Evolutionary conservation across 345 rosid species (phyloP).

Genomic region (Eucalyptus rudis): DNA sequence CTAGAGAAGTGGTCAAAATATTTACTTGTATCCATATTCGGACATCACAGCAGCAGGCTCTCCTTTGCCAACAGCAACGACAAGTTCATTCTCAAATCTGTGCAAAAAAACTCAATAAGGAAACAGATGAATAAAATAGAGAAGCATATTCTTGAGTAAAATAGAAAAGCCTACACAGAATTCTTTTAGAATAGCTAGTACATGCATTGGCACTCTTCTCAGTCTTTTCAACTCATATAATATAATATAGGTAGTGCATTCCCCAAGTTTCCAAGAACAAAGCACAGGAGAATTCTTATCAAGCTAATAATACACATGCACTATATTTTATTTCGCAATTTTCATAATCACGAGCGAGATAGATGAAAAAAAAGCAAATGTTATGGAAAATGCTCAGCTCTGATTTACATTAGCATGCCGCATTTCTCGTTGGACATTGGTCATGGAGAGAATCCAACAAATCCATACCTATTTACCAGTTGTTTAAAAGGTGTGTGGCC

Average conservation of each 20-base stretch:
- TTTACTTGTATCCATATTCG: constrained; percentile 78
- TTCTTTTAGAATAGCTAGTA: neutral
- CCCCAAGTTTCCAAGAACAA: neutral
- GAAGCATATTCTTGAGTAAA: neutral
- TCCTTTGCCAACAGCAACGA: constrained; percentile 89
- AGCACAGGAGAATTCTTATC: neutral
- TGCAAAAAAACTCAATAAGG: neutral
- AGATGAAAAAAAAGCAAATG: neutral
- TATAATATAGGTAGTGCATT: neutral
- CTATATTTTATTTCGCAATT: neutral
- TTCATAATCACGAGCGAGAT: neutral
- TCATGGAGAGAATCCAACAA: too few relatives aligned
- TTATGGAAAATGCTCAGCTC: too few relatives aligned
- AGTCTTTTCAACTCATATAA: neutral
- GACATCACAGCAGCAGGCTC: constrained; percentile 81
- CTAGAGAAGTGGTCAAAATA: neutral
- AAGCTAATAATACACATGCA: neutral
- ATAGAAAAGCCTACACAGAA: neutral
- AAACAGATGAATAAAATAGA: neutral
- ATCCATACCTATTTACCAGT: too few relatives aligned
- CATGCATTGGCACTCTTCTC: neutral
- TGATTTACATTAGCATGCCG: too few relatives aligned
- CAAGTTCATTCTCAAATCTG: constrained; percentile 60
- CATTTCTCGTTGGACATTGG: too few relatives aligned
- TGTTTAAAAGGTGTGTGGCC: too few relatives aligned